A percentile compares a stretch with the other conserved stretches of the same genome.
Conservation (phyloP, 495 filamentous ascomycete genomes). For the Penicillium manginii region DNA sequence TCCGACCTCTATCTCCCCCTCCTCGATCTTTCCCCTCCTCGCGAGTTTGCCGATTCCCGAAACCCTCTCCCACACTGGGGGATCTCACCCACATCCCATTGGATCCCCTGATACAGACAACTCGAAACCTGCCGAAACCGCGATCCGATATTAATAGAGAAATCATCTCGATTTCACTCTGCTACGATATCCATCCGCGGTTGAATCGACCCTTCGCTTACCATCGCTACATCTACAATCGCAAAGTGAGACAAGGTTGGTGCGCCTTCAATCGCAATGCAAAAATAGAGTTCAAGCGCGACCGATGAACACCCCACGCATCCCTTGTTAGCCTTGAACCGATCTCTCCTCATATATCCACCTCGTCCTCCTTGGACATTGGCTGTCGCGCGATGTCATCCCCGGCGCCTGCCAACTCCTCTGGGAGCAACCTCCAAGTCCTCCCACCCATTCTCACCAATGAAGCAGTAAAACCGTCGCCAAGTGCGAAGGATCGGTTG, state of each 20-base stretch:
- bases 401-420: slow-evolving; percentile 51
- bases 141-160: neutral
- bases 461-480: slow-evolving; percentile 52
- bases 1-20: slow-evolving; percentile 1
- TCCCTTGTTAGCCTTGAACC: slow-evolving; percentile 26
- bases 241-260: slow-evolving; percentile 26
- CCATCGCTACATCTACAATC: slow-evolving; percentile 9
- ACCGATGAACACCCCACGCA: slow-evolving; percentile 31
- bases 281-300: slow-evolving; percentile 40
- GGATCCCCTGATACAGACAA: slow-evolving; percentile 3
- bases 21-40: slow-evolving; percentile 15
- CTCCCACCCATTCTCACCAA: slow-evolving; percentile 48
- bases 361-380: neutral
- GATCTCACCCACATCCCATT: slow-evolving; percentile 14
- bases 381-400: slow-evolving; percentile 56
- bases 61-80: slow-evolving; percentile 6
- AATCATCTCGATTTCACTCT: neutral
- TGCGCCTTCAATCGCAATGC: slow-evolving; percentile 45
- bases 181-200: neutral
- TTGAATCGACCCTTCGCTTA: neutral
- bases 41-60: slow-evolving; percentile 19
- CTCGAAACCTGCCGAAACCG: neutral
- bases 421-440: slow-evolving; percentile 44
- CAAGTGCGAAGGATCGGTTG: slow-evolving; percentile 73
- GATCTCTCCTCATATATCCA: slow-evolving; percentile 19